phyloP scores from a whole-genome alignment of 805 yeast species.

The Candida xiaguanensis region DNA sequence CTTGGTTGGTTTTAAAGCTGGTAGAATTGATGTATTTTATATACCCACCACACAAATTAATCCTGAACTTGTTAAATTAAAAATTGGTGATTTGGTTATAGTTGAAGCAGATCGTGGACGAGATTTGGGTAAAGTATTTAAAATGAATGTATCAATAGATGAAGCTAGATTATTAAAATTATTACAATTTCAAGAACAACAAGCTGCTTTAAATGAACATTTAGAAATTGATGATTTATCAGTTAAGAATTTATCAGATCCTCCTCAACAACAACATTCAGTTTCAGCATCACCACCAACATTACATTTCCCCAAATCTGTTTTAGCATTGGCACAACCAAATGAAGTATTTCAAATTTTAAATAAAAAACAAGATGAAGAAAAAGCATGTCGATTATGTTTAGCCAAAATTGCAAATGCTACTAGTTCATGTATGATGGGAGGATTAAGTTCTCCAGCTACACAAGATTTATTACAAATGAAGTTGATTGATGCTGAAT shows the following conservation, averaged over 20 bases:
- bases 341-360: conserved; percentile 57
- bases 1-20: conserved; percentile 73
- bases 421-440: conserved; percentile 12
- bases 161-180: conserved; percentile 67
- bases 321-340: conserved; percentile 58
- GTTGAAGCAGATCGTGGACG: conserved; percentile 84
- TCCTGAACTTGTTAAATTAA: conserved; percentile 24
- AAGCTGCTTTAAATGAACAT: conserved; percentile 47
- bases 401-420: conserved; percentile 50
- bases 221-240: conserved; percentile 20
- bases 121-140: conserved; percentile 67
- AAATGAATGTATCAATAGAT: conserved; percentile 54
- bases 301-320: conserved; percentile 64
- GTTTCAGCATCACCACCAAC: conserved; percentile 35
- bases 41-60: conserved; percentile 33
- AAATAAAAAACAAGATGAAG: conserved; percentile 64
- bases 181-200: conserved; percentile 68
- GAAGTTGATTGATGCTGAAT: conserved; percentile 70
- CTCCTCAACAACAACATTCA: conserved; percentile 2
- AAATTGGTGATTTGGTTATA: conserved; percentile 65
- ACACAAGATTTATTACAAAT: conserved; percentile 35
- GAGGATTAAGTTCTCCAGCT: conserved; percentile 7
- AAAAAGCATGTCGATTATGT: conserved; percentile 62
- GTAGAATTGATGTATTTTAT: conserved; percentile 74
- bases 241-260: conserved; percentile 15